Evolutionary conservation across 2,329 filamentous ascomycete species (phyloP).

Genomic region (Arthrobotrys sinensis): DNA sequence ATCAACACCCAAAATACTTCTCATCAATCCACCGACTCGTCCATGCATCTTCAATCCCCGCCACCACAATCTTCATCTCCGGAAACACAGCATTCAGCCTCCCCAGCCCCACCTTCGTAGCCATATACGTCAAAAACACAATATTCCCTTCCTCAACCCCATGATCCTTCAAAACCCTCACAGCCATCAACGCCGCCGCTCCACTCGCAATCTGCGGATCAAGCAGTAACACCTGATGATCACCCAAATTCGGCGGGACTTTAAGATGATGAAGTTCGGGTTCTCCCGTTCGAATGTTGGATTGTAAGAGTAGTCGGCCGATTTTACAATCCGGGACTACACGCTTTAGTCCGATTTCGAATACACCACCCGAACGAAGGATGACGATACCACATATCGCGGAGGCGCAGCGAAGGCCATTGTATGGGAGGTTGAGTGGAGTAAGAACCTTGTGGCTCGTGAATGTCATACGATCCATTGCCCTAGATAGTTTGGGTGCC

Average conservation of each 20-base stretch:
- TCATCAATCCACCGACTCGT: conserved; percentile 77
- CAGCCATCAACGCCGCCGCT: conserved; percentile 89
- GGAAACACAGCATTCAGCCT: conserved; percentile 91
- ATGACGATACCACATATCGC: conserved; percentile 89
- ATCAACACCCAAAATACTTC: conserved; percentile 65
- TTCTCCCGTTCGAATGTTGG: conserved; percentile 85
- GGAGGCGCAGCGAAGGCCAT: conserved; percentile 79
- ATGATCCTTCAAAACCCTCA: conserved; percentile 94
- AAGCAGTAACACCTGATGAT: conserved; percentile 84
- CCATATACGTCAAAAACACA: conserved; percentile 92
- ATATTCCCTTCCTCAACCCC: conserved; percentile 88
- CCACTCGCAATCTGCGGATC: conserved; percentile 97
- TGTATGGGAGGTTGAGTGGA: conserved; percentile 78
- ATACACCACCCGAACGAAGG: conserved; percentile 87
- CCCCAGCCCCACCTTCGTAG: conserved; percentile 86
- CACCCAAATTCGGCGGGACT: conserved; percentile 79
- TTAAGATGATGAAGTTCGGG: conserved; percentile 93
- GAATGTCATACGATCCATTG: conserved; percentile 83
- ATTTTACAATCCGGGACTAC: conserved; percentile 94
- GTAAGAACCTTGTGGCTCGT: conserved; percentile 77
- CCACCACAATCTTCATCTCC: conserved; percentile 85
- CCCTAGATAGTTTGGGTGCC: conserved; percentile 69
- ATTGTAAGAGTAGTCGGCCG: conserved; percentile 91
- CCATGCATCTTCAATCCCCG: conserved; percentile 86
- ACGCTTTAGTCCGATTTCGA: conserved; percentile 88